phyloP scores from a whole-genome alignment of 352 stramenopile species.

The Halophytophthora batemanensis region DNA sequence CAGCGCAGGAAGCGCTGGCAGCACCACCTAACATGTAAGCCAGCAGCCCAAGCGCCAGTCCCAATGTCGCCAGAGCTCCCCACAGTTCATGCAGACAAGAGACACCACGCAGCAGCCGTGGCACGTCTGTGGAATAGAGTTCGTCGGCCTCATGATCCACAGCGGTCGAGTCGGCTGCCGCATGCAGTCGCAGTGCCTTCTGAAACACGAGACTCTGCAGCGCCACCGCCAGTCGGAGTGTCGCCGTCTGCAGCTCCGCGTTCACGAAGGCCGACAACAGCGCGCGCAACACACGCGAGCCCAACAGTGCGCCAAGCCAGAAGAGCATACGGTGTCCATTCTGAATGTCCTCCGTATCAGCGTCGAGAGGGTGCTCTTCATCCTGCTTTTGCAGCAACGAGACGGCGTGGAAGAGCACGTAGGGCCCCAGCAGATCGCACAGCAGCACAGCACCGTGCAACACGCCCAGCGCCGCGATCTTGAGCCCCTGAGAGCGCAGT shows the following conservation, averaged over 20 bases:
- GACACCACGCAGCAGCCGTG: conserved; percentile 51
- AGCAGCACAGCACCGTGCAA: conserved; percentile 41
- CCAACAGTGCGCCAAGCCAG: conserved; percentile 62
- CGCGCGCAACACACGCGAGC: conserved; percentile 58
- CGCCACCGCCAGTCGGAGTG: conserved; percentile 56
- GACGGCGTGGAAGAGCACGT: conserved; percentile 61
- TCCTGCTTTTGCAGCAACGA: conserved; percentile 35
- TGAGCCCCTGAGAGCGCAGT: conserved; percentile 41
- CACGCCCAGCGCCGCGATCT: conserved; percentile 40
- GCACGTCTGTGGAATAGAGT: conserved; percentile 64
- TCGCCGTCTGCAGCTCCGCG: conserved; percentile 57
- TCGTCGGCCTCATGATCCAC: conserved; percentile 36
- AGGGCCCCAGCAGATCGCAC: conserved; percentile 58
- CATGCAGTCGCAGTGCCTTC: conserved; percentile 54
- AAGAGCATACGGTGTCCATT: conserved; percentile 27
- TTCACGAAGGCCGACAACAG: conserved; percentile 64
- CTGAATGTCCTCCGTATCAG: conserved; percentile 7
- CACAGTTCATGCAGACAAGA: conserved; percentile 77
- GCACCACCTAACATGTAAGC: conserved; percentile 49
- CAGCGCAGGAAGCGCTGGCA: conserved; percentile 25
- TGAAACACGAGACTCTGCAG: conserved; percentile 77
- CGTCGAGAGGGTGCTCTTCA: conserved; percentile 11
- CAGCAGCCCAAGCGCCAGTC: conserved; percentile 45
- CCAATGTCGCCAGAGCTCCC: conserved; percentile 50
- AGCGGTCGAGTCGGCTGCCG: conserved; percentile 24